Base-by-base conservation (phyloP, 306 rosid species). In the Prunus dulcis region DNA sequence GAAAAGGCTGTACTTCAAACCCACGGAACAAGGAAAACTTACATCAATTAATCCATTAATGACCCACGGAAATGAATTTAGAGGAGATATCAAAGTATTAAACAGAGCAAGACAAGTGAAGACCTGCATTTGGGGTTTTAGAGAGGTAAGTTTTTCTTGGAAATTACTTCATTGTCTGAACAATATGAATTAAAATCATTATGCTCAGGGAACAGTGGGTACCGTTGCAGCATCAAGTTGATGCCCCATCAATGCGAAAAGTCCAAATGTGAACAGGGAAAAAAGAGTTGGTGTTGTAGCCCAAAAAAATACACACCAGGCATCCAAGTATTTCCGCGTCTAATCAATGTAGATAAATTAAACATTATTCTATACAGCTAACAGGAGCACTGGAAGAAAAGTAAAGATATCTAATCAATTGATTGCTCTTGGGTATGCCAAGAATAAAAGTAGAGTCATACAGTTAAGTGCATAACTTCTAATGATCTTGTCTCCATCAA, bases 291-390 rank as follows among this genome's bases (percentile, higher is more conserved):
- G 98, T 18, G 98, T 94, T 61, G 96, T 90, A 43, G 98, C 98
- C 98, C 98, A 94, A 85, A 94, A 94, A 86, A 94, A 94, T 71
- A 94, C 97, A 60, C 98, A 94, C 98, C 98, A 94, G 15, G 98
- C 98, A 83, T 94, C 98, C 82, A 94, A 81, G 89, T 94, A 94
- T 72, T 94, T 94, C 77, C 97, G 89, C n/a, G 92, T 92, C 98
- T 94, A 78, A 65, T 56, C 71, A 84, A 69, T 74, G 72, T n/a
- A 71, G 68, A 73, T 70, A 82, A 78, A 83, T 19, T 4, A 28
- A 55, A 56, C 52, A 74, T 56, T 71, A 66, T 49, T 64, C 64
- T 66, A 60, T 43, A 74, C 67, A 74, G 62, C 45, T 66, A 68
- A 72, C 43, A 50, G 19, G 60, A 78, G 62, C 13, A 25, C 30